Evolutionary conservation across 805 yeast genomes (phyloP).

Genomic region (Blastobotrys robertii): DNA sequence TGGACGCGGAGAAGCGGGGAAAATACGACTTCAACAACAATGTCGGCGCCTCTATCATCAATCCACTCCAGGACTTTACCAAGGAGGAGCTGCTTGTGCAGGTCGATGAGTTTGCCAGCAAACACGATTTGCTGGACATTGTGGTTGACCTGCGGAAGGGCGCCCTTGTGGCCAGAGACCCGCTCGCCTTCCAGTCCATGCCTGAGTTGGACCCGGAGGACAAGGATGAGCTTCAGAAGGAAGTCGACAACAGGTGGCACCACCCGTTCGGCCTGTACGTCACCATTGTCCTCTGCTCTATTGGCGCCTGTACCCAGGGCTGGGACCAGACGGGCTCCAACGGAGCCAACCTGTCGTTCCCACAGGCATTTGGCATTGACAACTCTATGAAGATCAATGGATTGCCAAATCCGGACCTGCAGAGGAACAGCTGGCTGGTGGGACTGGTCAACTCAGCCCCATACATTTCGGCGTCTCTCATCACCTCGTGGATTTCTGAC

Average conservation of each 20-base stretch:
- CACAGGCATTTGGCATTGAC: constrained; percentile 29
- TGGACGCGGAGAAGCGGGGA: too few relatives aligned
- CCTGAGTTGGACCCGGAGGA: constrained; percentile 27
- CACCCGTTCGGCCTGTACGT: constrained; percentile 33
- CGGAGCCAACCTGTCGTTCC: constrained; percentile 47
- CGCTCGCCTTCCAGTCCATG: constrained; percentile 31
- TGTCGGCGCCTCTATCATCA: constrained; percentile 3
- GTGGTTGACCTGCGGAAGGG: constrained; percentile 29
- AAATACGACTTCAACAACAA: too few relatives aligned
- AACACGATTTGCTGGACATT: constrained; percentile 18
- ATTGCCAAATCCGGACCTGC: constrained; percentile 32
- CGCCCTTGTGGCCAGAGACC: constrained; percentile 47
- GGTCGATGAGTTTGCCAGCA: constrained; percentile 18
- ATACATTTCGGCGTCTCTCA: constrained; percentile 43
- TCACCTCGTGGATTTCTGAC: constrained; percentile 50
- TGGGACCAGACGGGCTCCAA: constrained; percentile 64
- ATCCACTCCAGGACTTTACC: constrained; percentile 20
- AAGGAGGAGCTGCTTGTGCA: constrained; percentile 16
- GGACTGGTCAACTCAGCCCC: constrained; percentile 61
- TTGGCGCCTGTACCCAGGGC: constrained; percentile 61
- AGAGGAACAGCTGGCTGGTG: constrained; percentile 40
- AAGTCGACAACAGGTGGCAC: constrained; percentile 36
- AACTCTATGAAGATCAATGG: background rate
- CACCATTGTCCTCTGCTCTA: constrained; percentile 48
- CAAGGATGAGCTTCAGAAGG: constrained; percentile 29